Evolutionary conservation across 768 basidiomycete genomes (phyloP).

Genomic region (Rubroboletus satanas): DNA sequence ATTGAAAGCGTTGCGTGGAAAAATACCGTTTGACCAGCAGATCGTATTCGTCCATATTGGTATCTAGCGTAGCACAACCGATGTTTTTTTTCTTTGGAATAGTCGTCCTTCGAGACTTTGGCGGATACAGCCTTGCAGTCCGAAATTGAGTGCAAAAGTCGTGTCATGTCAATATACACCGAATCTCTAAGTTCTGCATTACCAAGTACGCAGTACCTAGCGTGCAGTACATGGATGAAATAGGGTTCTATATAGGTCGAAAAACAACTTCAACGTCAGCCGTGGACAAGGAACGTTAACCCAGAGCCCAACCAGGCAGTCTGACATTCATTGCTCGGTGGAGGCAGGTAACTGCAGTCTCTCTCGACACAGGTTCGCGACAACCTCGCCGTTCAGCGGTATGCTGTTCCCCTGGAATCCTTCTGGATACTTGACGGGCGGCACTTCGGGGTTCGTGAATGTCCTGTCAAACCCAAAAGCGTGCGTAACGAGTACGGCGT

Average conservation of each 20-base stretch:
- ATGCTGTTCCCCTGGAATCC: conserved; percentile 91
- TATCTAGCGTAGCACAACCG: not conserved
- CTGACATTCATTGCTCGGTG: not conserved
- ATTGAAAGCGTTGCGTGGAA: conserved; percentile 1
- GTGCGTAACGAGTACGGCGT: not conserved
- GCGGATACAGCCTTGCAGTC: not conserved
- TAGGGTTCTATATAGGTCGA: no score
- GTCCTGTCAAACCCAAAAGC: conserved; percentile 37
- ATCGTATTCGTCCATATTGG: conserved; percentile 5
- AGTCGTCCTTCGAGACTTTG: not conserved
- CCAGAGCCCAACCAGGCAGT: not conserved
- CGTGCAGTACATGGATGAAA: not conserved
- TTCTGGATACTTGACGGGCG: conserved; percentile 67
- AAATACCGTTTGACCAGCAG: conserved; percentile 4
- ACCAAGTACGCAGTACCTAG: not conserved
- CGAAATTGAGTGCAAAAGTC: not conserved
- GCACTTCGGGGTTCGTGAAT: conserved; percentile 72
- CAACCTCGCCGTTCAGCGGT: conserved; percentile 69
- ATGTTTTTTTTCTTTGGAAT: not conserved
- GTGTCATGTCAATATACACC: not conserved
- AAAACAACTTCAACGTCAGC: not conserved
- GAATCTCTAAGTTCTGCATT: not conserved
- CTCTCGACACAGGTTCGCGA: conserved; percentile 58
- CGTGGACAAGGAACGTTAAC: no score
- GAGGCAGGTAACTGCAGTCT: conserved; percentile 36